These are phyloP conservation scores for Jaapia argillacea DNA, from an alignment of 768 basidiomycete genomes.

Conservation along the genomic window DNA sequence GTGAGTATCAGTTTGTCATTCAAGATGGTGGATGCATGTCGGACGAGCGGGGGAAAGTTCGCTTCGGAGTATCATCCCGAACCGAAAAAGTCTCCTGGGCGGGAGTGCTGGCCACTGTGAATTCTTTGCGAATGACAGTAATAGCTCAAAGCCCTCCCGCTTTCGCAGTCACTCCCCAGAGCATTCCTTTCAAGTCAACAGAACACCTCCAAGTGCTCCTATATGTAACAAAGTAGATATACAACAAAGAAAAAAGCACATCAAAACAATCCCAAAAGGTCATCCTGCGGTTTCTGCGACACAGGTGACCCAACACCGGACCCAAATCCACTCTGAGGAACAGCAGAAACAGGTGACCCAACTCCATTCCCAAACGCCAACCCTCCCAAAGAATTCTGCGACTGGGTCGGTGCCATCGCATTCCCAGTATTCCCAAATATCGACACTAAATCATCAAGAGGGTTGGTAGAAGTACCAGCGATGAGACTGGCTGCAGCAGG, in stretches of 20 bases:
- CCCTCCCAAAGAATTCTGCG: conserved; percentile 15
- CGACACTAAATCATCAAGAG: conserved; percentile 87
- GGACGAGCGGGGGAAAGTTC: too few species aligned
- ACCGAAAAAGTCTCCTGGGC: too few species aligned
- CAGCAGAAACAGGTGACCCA: conserved; percentile 7
- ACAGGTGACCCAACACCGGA: conserved; percentile 7
- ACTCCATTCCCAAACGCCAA: conserved; percentile 16
- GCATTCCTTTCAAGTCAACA: too few species aligned
- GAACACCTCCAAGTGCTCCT: too few species aligned
- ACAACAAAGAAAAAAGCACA: background rate
- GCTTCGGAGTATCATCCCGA: too few species aligned
- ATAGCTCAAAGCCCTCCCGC: too few species aligned
- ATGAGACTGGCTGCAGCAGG: conserved; percentile 69
- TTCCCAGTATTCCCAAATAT: conserved; percentile 50
- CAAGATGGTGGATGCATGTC: too few species aligned
- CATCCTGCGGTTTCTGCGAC: conserved; percentile 27
- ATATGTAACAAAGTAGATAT: background rate
- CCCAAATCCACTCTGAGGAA: conserved; percentile 9
- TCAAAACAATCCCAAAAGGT: conserved; percentile 47
- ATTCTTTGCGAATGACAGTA: too few species aligned
- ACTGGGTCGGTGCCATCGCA: conserved; percentile 10
- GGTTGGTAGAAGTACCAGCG: conserved; percentile 76
- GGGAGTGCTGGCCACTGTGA: too few species aligned
- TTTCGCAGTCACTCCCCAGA: too few species aligned
- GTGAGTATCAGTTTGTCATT: too few species aligned